phyloP scores from a whole-genome alignment of 805 yeast genomes.

The Nakazawaea sp. region DNA sequence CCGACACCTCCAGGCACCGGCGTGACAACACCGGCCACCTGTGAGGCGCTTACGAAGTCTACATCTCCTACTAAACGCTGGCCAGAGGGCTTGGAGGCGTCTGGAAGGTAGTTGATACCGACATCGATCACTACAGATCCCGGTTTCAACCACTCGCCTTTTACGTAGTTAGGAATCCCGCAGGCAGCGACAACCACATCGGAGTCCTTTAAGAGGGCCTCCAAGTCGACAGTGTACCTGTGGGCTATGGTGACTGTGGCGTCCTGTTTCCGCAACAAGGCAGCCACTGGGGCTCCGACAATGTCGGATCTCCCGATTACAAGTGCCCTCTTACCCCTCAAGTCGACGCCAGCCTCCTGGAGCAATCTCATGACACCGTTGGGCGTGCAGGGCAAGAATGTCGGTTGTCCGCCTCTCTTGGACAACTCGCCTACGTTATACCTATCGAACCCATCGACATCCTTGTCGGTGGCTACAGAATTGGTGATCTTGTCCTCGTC shows the following conservation, averaged over 20 bases:
- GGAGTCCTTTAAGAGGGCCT: slow-evolving; percentile 51
- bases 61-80: slow-evolving; percentile 91
- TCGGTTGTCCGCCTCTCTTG: slow-evolving; percentile 78
- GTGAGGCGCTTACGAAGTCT: slow-evolving; percentile 63
- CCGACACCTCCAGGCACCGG: slow-evolving; percentile 99
- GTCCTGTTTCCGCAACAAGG: slow-evolving; percentile 69
- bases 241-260: slow-evolving; percentile 89
- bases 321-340: slow-evolving; percentile 80
- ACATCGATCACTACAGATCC: slow-evolving; percentile 89
- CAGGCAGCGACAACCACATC: slow-evolving; percentile 91
- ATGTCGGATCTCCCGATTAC: slow-evolving; percentile 94
- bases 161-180: slow-evolving; percentile 78
- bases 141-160: slow-evolving; percentile 81
- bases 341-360: slow-evolving; percentile 55
- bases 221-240: slow-evolving; percentile 60
- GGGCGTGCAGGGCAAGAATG: slow-evolving; percentile 92
- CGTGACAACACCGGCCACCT: slow-evolving; percentile 65
- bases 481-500: slow-evolving; percentile 77
- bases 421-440: slow-evolving; percentile 85
- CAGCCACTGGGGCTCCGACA: slow-evolving; percentile 91
- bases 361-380: slow-evolving; percentile 82
- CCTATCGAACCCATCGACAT: slow-evolving; percentile 93
- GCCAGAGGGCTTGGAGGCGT: slow-evolving; percentile 69
- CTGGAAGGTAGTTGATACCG: slow-evolving; percentile 87
- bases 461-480: slow-evolving; percentile 76